phyloP scores from a whole-genome alignment of 768 basidiomycete species.

The Suillus weaverae region DNA sequence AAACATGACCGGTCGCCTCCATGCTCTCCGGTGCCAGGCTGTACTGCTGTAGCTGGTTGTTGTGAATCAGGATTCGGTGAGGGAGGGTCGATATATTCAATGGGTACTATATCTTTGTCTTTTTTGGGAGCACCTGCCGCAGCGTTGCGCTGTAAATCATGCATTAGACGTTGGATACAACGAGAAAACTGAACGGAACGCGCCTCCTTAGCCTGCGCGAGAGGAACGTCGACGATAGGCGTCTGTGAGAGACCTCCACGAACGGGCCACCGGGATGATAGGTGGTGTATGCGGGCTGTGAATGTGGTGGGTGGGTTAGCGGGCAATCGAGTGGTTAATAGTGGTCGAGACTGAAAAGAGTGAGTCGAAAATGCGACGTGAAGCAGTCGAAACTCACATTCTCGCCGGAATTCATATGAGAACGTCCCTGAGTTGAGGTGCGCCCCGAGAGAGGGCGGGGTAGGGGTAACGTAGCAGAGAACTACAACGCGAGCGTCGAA shows the following conservation, averaged over 20 bases:
- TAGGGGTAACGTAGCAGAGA: too few relatives aligned
- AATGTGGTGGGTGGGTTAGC: too few relatives aligned
- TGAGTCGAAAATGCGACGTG: not conserved
- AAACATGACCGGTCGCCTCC: too few relatives aligned
- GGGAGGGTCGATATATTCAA: too few relatives aligned
- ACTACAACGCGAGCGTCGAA: too few relatives aligned
- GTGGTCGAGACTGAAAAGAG: not conserved
- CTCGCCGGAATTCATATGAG: not conserved
- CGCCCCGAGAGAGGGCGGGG: not conserved
- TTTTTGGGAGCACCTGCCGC: too few relatives aligned
- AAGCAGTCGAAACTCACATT: not conserved
- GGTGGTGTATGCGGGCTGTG: too few relatives aligned
- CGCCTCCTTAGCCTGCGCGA: not conserved
- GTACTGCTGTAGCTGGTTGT: too few relatives aligned
- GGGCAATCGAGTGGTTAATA: not conserved
- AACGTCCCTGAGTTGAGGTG: not conserved
- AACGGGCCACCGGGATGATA: not conserved
- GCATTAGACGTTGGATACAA: not conserved
- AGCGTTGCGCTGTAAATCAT: too few relatives aligned
- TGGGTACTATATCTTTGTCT: too few relatives aligned
- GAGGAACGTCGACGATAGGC: not conserved
- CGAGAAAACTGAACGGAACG: not conserved
- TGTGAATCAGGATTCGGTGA: too few relatives aligned
- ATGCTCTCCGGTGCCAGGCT: too few relatives aligned
- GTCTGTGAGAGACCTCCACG: not conserved